Conservation (phyloP, 768 basidiomycete species). For the Tylopilus sp. region DNA sequence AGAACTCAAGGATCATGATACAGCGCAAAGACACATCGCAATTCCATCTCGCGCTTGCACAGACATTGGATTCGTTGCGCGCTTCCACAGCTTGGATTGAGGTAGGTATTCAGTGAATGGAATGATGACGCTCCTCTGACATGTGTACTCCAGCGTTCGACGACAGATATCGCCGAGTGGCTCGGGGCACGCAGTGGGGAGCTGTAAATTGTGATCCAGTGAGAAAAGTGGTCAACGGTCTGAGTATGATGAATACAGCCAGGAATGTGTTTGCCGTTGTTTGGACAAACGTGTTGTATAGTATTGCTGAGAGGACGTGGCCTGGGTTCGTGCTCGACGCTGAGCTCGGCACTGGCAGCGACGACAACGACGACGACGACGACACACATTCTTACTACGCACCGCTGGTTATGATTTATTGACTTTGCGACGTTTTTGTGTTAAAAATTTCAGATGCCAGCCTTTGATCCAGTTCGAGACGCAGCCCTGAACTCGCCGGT, state of each 20-base stretch:
- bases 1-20: not conserved
- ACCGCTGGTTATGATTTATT: slow-evolving; percentile 14
- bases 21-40: slow-evolving; percentile 69
- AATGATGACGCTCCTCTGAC: slow-evolving; percentile 1
- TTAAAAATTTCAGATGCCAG: slow-evolving; percentile 23
- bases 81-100: slow-evolving; percentile 60
- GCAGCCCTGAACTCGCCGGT: slow-evolving; percentile 78
- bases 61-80: slow-evolving; percentile 65
- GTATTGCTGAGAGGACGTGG: not conserved
- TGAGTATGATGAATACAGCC: too few relatives aligned
- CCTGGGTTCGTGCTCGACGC: not conserved
- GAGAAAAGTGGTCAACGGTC: too few relatives aligned
- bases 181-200: slow-evolving; percentile 25
- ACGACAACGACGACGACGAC: slow-evolving; percentile 18
- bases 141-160: slow-evolving; percentile 47
- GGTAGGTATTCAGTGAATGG: slow-evolving; percentile 35
- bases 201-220: not conserved
- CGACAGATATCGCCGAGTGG: slow-evolving; percentile 55
- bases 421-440: slow-evolving; percentile 2
- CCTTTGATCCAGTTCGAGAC: slow-evolving; percentile 87
- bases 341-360: not conserved
- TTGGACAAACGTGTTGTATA: not conserved
- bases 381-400: not conserved
- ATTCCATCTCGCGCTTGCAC: slow-evolving; percentile 59
- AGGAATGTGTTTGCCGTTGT: slow-evolving; percentile 2